Base-by-base conservation (phyloP, 345 rosid species). In the Citrus cavaleriei region DNA sequence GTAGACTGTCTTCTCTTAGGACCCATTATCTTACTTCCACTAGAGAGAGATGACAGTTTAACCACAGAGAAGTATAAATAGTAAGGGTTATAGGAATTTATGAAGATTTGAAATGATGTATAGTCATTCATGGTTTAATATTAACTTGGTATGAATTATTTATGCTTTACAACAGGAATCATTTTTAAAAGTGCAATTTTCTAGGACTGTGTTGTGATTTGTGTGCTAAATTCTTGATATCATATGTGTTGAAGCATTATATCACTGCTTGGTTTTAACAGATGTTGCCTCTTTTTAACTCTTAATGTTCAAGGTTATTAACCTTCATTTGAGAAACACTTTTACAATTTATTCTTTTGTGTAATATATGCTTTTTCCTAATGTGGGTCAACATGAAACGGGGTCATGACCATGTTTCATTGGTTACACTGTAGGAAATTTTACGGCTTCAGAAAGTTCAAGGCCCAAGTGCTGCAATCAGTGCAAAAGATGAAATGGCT, bases 401-500 rank as follows among this genome's bases (percentile, higher is more conserved):
- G 0, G 30, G n/a, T 68, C 28, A 25, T 83, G 79, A 82, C 68
- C 71, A 60, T 18, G 66, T 62, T 61, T 63, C 35, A 25, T 73
- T 37, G 68, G 76, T 55, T 70, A 30, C 54, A 18, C 30, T 69
- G 76, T 89, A 96, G 99, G 99, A 96, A 96, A 96, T 96, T 76
- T 67, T 84, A 58, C 83, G 99, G 79, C 86, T 94, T 81, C 99
- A 90, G 80, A 92, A 78, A 84, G 98, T 94, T 34, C 99, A 91
- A 74, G 98, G 98, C 14, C 91, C 98, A 7, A 94, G 92, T 71
- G 95, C 97, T 14, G 97, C 98, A 19, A 78, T 96, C 35, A 92
- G 99, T 34, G 99, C 99, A 73, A 96, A 94, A 83, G 98, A 91
- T 69, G 99, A 96, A 92, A 94, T 96, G 97, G 99, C 95, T 4